These are phyloP conservation scores for Keithomyces neogunnii DNA, from an alignment of 2,329 filamentous ascomycete species.

Conservation along the genomic window DNA sequence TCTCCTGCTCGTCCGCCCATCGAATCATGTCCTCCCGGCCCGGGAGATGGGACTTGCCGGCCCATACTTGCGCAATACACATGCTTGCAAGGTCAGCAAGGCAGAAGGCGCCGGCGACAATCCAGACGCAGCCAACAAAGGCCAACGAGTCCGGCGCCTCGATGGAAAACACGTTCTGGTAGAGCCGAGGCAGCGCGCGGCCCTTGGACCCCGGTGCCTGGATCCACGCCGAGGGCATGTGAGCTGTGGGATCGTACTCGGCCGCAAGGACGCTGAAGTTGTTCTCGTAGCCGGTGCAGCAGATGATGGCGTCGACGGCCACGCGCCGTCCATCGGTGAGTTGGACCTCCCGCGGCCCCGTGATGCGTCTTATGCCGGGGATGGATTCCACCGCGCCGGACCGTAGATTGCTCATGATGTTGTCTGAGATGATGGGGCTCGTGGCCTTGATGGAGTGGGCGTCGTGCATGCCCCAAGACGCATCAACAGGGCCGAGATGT, in stretches of 20 bases:
- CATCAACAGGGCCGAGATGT: constrained; percentile 31
- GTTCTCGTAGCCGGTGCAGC: constrained; percentile 25
- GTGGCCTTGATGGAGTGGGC: constrained; percentile 2
- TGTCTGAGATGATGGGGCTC: constrained; percentile 18
- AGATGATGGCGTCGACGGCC: constrained; percentile 22
- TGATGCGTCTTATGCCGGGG: constrained; percentile 13
- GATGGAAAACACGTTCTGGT: constrained; percentile 36
- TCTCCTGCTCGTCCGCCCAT: constrained; percentile 24
- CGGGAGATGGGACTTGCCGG: constrained; percentile 28
- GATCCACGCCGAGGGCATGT: constrained; percentile 14
- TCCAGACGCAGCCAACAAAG: constrained; percentile 28
- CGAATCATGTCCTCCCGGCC: constrained; percentile 24
- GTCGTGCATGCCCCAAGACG: not conserved
- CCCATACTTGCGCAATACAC: constrained; percentile 35
- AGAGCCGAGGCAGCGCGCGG: constrained; percentile 26
- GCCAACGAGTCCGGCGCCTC: constrained; percentile 34
- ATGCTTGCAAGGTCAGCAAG: constrained; percentile 35
- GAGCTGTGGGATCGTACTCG: constrained; percentile 17
- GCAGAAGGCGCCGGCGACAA: constrained; percentile 24
- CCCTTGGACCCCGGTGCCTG: constrained; percentile 17
- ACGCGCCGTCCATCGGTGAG: constrained; percentile 19
- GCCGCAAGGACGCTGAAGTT: constrained; percentile 20
- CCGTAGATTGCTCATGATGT: constrained; percentile 23
- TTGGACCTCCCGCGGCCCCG: constrained; percentile 16
- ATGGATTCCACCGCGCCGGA: constrained; percentile 23